Percentiles rank a stretch among this genome's conserved stretches.
These are phyloP conservation scores for Ramaria sp. DNA, from an alignment of 768 basidiomycete species.

Conservation along the genomic window DNA sequence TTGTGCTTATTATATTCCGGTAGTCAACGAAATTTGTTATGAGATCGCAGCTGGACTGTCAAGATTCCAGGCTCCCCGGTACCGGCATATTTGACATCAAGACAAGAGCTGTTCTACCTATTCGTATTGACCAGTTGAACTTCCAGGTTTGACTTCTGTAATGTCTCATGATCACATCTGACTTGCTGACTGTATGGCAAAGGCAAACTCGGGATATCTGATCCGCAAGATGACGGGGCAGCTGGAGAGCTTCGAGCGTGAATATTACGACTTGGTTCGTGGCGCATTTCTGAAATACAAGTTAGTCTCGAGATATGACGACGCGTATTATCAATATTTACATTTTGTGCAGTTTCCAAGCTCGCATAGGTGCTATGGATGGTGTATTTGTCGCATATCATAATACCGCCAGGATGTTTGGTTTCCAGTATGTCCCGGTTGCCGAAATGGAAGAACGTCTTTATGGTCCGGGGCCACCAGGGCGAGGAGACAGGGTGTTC, in stretches of 20 bases:
- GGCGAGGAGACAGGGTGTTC: slow-evolving; percentile 67
- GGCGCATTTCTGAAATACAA: slow-evolving; percentile 92
- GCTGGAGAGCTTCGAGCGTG: slow-evolving; percentile 77
- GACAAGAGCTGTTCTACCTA: slow-evolving; percentile 76
- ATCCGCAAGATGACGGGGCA: slow-evolving; percentile 54
- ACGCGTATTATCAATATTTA: background rate
- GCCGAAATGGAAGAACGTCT: slow-evolving; percentile 79
- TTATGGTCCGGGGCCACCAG: slow-evolving; percentile 41
- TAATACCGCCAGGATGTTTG: slow-evolving; percentile 79
- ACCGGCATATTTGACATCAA: slow-evolving; percentile 95
- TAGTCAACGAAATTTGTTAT: slow-evolving; percentile 56
- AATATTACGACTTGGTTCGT: slow-evolving; percentile 90
- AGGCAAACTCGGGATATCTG: slow-evolving; percentile 76
- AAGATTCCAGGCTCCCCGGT: slow-evolving; percentile 72
- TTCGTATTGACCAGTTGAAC: slow-evolving; percentile 80
- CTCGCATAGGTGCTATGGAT: slow-evolving; percentile 94
- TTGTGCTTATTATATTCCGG: background rate
- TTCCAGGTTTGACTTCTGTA: slow-evolving; percentile 39
- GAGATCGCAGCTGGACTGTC: slow-evolving; percentile 92
- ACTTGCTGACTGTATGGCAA: background rate
- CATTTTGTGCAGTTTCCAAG: slow-evolving; percentile 64
- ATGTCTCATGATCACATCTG: background rate
- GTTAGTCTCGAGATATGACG: slow-evolving; percentile 26
- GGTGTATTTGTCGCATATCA: slow-evolving; percentile 85
- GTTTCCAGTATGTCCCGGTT: slow-evolving; percentile 87